Conservation (phyloP, 345 rosid species). For the Gossypium herbaceum region DNA sequence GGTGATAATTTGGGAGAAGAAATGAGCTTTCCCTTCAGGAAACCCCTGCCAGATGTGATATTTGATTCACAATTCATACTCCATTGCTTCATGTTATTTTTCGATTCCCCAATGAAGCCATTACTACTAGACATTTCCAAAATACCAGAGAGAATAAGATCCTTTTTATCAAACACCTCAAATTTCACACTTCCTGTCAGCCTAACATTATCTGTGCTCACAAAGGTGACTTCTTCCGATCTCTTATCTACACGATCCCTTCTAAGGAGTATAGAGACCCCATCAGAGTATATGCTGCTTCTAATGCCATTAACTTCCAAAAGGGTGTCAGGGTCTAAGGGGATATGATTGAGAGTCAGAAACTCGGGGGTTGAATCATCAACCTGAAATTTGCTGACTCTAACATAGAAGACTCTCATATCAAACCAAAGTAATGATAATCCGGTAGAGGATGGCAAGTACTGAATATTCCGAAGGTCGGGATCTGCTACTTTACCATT, state of each 20-base stretch:
- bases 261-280: constrained; percentile 59
- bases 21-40: constrained; percentile 59
- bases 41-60: constrained; percentile 45
- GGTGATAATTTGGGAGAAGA: constrained; percentile 40
- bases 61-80: constrained; percentile 70
- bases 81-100: constrained; percentile 56
- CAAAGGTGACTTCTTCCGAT: constrained; percentile 82
- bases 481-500: constrained; percentile 32
- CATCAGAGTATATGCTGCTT: constrained; percentile 54
- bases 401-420: constrained; percentile 85
- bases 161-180: constrained; percentile 63
- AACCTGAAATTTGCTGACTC: constrained; percentile 67
- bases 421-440: constrained; percentile 57
- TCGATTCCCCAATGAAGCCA: constrained; percentile 56
- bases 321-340: constrained; percentile 61
- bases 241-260: constrained; percentile 76
- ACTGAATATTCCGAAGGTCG: constrained; percentile 55
- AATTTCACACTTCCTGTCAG: constrained; percentile 79
- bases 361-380: constrained; percentile 64
- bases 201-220: constrained; percentile 78
- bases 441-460: constrained; percentile 48
- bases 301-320: constrained; percentile 77
- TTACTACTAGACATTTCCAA: constrained; percentile 55
- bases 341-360: constrained; percentile 73
- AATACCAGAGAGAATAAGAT: constrained; percentile 64